Evolutionary conservation across 805 yeast species (phyloP).

Genomic region (Candida alai): DNA sequence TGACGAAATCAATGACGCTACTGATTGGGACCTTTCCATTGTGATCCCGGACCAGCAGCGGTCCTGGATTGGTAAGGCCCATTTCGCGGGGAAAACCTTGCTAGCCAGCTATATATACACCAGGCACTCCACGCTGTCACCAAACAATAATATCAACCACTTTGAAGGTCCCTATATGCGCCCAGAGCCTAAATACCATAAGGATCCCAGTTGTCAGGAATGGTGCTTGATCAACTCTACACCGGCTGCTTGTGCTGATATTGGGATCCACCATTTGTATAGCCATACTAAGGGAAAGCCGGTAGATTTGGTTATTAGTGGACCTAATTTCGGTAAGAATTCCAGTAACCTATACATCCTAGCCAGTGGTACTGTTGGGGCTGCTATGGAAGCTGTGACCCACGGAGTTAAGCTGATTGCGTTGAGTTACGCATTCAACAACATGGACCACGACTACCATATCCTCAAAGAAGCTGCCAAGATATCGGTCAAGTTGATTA

Average conservation of each 20-base stretch:
- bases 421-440: constrained; percentile 76
- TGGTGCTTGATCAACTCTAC: constrained; percentile 91
- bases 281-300: constrained; percentile 44
- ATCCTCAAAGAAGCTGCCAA: constrained; percentile 62
- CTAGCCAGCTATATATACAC: constrained; percentile 64
- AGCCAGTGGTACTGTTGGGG: constrained; percentile 95
- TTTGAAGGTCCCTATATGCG: constrained; percentile 65
- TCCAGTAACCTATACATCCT: constrained; percentile 84
- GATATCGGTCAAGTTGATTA: constrained; percentile 60
- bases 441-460: constrained; percentile 44
- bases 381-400: constrained; percentile 90
- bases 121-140: constrained; percentile 39
- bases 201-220: constrained; percentile 48
- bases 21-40: constrained; percentile 83
- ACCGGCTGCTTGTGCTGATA: constrained; percentile 93
- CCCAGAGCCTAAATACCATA: constrained; percentile 40
- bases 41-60: constrained; percentile 82
- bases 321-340: constrained; percentile 95
- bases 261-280: constrained; percentile 74
- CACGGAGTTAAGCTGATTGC: constrained; percentile 72
- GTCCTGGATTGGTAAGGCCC: constrained; percentile 98
- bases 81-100: constrained; percentile 72
- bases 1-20: constrained; percentile 55
- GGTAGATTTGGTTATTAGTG: constrained; percentile 84
- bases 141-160: constrained; percentile 30